Conservation (phyloP, 2,329 filamentous ascomycete species). For the Arthrobotrys sinensis region DNA sequence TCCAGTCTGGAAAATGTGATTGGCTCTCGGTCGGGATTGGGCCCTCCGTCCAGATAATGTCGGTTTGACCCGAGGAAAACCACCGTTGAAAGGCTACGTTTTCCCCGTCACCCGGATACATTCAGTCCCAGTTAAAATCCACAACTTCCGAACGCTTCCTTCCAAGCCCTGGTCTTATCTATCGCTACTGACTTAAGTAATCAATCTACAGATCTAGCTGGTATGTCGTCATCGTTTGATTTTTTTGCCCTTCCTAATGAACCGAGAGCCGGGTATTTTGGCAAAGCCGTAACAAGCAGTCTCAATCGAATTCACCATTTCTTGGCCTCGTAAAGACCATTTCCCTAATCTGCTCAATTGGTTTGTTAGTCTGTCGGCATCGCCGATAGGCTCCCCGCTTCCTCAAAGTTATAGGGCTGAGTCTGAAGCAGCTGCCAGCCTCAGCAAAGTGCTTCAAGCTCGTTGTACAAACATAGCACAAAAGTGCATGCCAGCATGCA, state of each 20-base stretch:
- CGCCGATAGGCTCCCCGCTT: not conserved
- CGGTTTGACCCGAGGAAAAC: conserved; percentile 15
- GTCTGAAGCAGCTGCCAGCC: not conserved
- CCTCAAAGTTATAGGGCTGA: conserved; percentile 5
- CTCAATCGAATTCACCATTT: no score
- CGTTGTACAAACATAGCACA: not conserved
- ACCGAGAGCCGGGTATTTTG: no score
- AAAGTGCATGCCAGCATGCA: conserved; percentile 1
- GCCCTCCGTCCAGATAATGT: conserved; percentile 3
- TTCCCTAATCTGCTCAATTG: not conserved
- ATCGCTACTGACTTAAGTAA: conserved; percentile 4
- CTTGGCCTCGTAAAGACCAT: not conserved
- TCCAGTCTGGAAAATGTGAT: conserved; percentile 2
- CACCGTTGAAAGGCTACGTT: not conserved
- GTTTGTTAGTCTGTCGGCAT: not conserved
- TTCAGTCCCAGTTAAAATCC: not conserved
- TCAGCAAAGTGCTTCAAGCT: not conserved
- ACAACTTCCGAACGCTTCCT: conserved; percentile 10
- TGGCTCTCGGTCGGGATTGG: not conserved
- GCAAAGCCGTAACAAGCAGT: no score
- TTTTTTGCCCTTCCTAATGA: no score
- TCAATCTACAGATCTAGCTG: not conserved
- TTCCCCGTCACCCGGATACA: not conserved
- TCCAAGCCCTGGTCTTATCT: not conserved
- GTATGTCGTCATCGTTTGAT: not conserved